These are phyloP conservation scores for Chenopodium berlandieri DNA, from an alignment of 148 eudicot genomes.

Conservation along the genomic window DNA sequence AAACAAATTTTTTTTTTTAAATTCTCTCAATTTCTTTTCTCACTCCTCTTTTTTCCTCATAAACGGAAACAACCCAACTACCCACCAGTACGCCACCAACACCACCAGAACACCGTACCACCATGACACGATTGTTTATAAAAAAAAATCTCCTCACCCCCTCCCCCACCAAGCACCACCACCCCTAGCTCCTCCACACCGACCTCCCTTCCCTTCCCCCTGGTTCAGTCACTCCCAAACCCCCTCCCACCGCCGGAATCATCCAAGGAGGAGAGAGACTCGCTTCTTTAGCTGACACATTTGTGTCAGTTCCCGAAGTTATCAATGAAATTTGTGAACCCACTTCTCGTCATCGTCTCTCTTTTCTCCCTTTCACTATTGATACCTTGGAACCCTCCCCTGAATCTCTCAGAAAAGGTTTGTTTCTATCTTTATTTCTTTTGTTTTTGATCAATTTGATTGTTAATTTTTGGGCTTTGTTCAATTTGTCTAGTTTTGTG, in stretches of 20 bases:
- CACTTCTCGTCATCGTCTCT: conserved; percentile 68
- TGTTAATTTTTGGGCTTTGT: not conserved
- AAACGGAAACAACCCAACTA: no score
- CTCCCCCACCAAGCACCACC: no score
- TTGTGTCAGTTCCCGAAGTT: conserved; percentile 59
- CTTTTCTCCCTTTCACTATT: conserved; percentile 55
- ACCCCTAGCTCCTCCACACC: no score
- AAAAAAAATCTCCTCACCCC: no score
- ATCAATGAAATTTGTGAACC: conserved; percentile 70
- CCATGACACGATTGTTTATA: no score
- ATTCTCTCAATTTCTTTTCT: no score
- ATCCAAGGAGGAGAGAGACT: conserved; percentile 73
- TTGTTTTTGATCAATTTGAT: not conserved
- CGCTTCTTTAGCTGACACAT: conserved; percentile 49
- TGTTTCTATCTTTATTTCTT: not conserved
- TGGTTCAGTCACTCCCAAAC: no score
- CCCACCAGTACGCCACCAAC: no score
- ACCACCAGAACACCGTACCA: no score
- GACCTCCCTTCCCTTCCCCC: no score
- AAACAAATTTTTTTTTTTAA: no score
- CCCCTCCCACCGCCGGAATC: conserved; percentile 51
- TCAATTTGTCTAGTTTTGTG: not conserved
- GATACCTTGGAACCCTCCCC: conserved; percentile 70
- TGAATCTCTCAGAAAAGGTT: conserved; percentile 70
- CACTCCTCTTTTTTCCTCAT: no score